A percentile compares a stretch with the other conserved stretches of the same genome.
These are phyloP conservation scores for Hevea brasiliensis DNA, from an alignment of 345 rosid genomes.

Conservation along the genomic window DNA sequence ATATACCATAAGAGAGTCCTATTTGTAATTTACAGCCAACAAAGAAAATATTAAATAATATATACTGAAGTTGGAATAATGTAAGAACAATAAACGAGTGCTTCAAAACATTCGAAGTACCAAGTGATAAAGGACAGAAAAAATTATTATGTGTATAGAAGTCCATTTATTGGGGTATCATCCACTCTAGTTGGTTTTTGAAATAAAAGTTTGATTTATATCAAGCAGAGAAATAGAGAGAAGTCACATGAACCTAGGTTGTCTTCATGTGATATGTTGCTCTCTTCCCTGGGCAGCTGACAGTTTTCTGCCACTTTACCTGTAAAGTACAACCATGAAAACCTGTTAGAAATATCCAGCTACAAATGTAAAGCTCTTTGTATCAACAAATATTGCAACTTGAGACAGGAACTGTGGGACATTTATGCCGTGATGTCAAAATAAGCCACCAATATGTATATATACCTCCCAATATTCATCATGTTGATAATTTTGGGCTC, in stretches of 20 bases:
- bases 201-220: not conserved
- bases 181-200: not conserved
- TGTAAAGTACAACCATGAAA: conserved; percentile 15
- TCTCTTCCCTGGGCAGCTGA: conserved; percentile 22
- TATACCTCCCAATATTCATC: not conserved
- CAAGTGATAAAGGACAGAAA: not conserved
- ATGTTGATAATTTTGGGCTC: not conserved
- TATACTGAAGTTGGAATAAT: not conserved
- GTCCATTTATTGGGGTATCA: not conserved
- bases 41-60: not conserved
- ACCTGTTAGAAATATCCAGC: conserved; percentile 13
- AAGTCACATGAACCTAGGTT: conserved; percentile 20
- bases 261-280: conserved; percentile 24
- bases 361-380: not conserved
- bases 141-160: not conserved
- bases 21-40: not conserved
- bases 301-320: conserved; percentile 23
- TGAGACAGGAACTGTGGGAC: not conserved
- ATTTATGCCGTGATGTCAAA: not conserved
- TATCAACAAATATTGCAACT: not conserved
- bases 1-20: not conserved
- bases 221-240: not conserved
- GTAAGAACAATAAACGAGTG: not conserved
- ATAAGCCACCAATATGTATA: not conserved
- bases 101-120: not conserved